These are phyloP conservation scores for Mortierella sp. DNA, from an alignment of 371 early-diverging fungal species.

Conservation along the genomic window DNA sequence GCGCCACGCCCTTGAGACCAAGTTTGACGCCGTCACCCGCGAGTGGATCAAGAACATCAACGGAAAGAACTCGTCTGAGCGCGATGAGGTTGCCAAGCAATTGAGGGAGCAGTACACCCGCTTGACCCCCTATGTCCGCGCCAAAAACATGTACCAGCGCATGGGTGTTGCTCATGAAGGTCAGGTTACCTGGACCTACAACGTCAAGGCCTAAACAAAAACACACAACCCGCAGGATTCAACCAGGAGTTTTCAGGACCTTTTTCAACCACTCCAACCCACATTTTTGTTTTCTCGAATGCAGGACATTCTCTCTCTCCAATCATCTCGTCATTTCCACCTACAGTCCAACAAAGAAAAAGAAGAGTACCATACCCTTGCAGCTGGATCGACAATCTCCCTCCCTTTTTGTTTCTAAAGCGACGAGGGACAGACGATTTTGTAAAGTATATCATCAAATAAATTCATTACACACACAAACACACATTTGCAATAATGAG, in stretches of 20 bases:
- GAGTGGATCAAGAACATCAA: slow-evolving; percentile 53
- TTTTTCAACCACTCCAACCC: not conserved
- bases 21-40: slow-evolving; percentile 41
- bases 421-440: not conserved
- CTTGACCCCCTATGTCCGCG: slow-evolving; percentile 57
- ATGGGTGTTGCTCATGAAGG: slow-evolving; percentile 54
- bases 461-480: not conserved
- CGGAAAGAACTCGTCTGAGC: slow-evolving; percentile 46
- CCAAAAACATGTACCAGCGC: slow-evolving; percentile 59
- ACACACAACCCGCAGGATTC: not conserved
- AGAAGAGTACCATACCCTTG: slow-evolving; percentile 13
- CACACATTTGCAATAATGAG: not conserved
- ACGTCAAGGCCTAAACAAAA: slow-evolving; percentile 49
- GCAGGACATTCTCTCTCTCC: slow-evolving; percentile 14
- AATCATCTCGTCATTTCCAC: not conserved
- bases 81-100: slow-evolving; percentile 43
- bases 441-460: slow-evolving; percentile 7
- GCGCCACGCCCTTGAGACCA: slow-evolving; percentile 38
- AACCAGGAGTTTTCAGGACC: slow-evolving; percentile 8
- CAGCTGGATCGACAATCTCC: not conserved
- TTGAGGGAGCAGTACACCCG: slow-evolving; percentile 55
- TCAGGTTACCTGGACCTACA: slow-evolving; percentile 56
- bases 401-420: not conserved
- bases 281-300: not conserved
- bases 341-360: not conserved